Evolutionary conservation across 139 green algal genomes (phyloP).

Genomic region (Medakamo hakoo): DNA sequence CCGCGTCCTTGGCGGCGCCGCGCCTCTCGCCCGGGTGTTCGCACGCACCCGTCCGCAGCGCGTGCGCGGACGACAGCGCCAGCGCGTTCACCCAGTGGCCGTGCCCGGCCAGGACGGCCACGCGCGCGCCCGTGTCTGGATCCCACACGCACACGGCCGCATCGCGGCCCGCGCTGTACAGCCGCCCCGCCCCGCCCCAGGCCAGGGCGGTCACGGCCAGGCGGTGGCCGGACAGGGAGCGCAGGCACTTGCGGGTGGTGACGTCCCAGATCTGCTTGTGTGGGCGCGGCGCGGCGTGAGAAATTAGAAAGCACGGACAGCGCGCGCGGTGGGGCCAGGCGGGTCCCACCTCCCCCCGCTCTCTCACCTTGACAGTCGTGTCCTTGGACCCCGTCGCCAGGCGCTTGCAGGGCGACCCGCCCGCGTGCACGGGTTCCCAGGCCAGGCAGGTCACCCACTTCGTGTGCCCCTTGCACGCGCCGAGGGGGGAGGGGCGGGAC

Average conservation of each 20-base stretch:
- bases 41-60: conserved; percentile 71
- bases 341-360: conserved; percentile 8
- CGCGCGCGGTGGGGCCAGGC: background rate
- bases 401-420: conserved; percentile 40
- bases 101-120: conserved; percentile 71
- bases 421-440: conserved; percentile 87
- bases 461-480: conserved; percentile 60
- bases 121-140: conserved; percentile 52
- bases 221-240: conserved; percentile 44
- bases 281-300: background rate
- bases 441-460: conserved; percentile 82
- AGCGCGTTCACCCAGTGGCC: conserved; percentile 98
- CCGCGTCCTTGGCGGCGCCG: too few relatives aligned
- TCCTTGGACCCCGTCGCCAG: conserved; percentile 74
- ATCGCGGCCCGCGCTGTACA: conserved; percentile 74
- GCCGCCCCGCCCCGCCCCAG: conserved; percentile 85
- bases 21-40: conserved; percentile 89
- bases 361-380: conserved; percentile 49
- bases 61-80: conserved; percentile 72
- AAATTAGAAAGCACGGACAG: background rate
- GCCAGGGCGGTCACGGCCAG: conserved; percentile 59
- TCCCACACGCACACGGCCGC: conserved; percentile 80
- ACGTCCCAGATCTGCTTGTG: background rate
- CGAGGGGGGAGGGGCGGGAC: too few relatives aligned
- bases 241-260: conserved; percentile 20